Percentiles rank a stretch among this genome's conserved stretches.
Conservation (phyloP, 2,329 filamentous ascomycete species). For the Fusarium coicis region DNA sequence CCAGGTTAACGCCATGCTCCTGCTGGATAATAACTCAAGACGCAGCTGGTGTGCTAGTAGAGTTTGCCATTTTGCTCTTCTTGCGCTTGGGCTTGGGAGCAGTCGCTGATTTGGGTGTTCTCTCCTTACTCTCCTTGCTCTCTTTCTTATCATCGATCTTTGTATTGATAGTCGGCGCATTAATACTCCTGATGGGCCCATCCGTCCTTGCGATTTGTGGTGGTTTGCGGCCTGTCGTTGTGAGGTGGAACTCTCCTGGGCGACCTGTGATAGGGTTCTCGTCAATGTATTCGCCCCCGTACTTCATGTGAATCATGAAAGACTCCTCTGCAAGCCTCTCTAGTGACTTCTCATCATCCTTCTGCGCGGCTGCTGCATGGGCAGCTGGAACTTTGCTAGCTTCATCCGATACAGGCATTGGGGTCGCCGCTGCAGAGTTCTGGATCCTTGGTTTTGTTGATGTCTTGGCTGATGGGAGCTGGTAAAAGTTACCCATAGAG, state of each 20-base stretch:
- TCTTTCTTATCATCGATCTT: constrained; percentile 60
- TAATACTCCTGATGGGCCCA: constrained; percentile 49
- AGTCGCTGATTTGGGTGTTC: constrained; percentile 55
- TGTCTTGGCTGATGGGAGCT: constrained; percentile 49
- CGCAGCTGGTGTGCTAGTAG: constrained; percentile 48
- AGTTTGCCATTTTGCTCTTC: constrained; percentile 59
- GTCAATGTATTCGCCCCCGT: constrained; percentile 73
- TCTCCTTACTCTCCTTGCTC: constrained; percentile 57
- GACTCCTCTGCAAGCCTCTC: constrained; percentile 67
- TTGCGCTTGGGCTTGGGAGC: constrained; percentile 58
- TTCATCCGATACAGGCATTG: constrained; percentile 54
- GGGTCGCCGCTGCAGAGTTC: constrained; percentile 60
- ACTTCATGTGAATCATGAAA: constrained; percentile 65
- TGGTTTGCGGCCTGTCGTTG: constrained; percentile 67
- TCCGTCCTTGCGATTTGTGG: constrained; percentile 47
- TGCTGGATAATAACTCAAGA: constrained; percentile 26
- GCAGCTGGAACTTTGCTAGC: constrained; percentile 39
- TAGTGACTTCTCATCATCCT: constrained; percentile 53
- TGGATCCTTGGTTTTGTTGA: constrained; percentile 45
- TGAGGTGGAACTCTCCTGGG: constrained; percentile 73
- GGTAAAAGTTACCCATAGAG: constrained; percentile 64
- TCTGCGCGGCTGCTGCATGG: constrained; percentile 45
- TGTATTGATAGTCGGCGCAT: constrained; percentile 52
- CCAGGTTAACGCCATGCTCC: constrained; percentile 10
- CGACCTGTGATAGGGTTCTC: constrained; percentile 75